Percentiles rank a stretch among this genome's conserved stretches.
These are phyloP conservation scores for Phytophthora pluvialis DNA, from an alignment of 352 stramenopile genomes.

Conservation along the genomic window DNA sequence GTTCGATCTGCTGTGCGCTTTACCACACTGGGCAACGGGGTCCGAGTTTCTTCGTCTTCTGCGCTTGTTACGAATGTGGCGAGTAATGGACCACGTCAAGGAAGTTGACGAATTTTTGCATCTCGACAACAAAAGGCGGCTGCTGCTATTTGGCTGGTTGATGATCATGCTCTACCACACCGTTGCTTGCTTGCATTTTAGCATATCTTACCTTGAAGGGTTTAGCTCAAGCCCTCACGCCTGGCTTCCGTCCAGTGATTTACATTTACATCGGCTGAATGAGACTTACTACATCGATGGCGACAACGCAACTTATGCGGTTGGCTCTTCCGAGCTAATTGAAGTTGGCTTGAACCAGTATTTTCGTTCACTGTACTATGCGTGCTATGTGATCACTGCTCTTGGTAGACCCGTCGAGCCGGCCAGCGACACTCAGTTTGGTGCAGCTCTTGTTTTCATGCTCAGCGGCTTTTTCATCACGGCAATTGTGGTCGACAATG, in stretches of 20 bases:
- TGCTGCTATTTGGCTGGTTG: conserved; percentile 57
- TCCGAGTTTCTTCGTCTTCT: conserved; percentile 34
- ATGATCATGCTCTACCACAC: conserved; percentile 67
- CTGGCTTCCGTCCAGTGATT: conserved; percentile 61
- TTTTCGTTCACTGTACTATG: conserved; percentile 51
- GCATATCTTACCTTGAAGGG: conserved; percentile 61
- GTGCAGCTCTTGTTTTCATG: conserved; percentile 51
- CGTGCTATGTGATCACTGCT: conserved; percentile 42
- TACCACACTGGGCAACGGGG: conserved; percentile 51
- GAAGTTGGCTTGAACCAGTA: conserved; percentile 52
- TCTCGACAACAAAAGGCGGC: conserved; percentile 51
- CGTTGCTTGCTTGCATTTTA: conserved; percentile 68
- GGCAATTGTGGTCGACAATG: conserved; percentile 56
- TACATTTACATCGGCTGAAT: conserved; percentile 49
- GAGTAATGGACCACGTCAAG: conserved; percentile 42
- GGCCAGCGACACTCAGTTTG: conserved; percentile 37
- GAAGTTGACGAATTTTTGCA: conserved; percentile 57
- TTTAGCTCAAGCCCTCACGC: conserved; percentile 48
- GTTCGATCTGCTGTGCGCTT: conserved; percentile 50
- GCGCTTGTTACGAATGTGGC: conserved; percentile 47
- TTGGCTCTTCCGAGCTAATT: conserved; percentile 27
- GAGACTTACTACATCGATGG: conserved; percentile 37
- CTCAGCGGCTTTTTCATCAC: conserved; percentile 58
- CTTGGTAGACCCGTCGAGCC: conserved; percentile 53
- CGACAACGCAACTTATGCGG: conserved; percentile 26